phyloP scores from a whole-genome alignment of 306 rosid genomes.

The Prunus mongolica region DNA sequence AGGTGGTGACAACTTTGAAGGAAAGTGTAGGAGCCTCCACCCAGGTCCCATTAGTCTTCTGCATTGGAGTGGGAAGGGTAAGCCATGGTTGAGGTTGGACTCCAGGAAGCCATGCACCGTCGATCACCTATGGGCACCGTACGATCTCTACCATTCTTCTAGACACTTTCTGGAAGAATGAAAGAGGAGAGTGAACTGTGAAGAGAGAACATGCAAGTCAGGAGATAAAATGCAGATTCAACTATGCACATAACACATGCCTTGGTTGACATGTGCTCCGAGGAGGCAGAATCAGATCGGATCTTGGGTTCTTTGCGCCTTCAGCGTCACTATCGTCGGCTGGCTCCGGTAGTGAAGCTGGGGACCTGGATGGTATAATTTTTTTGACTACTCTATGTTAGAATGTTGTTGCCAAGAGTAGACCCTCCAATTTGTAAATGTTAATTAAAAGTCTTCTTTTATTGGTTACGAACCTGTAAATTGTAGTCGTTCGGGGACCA shows the following conservation, averaged over 20 bases:
- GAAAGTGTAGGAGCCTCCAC: constrained; percentile 52
- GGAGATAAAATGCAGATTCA: background rate
- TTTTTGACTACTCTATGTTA: background rate
- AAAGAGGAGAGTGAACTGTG: background rate
- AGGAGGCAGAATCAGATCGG: background rate
- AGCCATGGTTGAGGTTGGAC: constrained; percentile 71
- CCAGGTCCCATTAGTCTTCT: constrained; percentile 67
- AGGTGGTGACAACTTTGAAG: constrained; percentile 70
- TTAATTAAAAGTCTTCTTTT: background rate
- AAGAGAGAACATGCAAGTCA: background rate
- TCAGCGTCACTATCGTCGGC: background rate
- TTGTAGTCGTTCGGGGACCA: background rate
- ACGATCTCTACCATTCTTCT: constrained; percentile 57
- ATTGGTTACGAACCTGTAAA: background rate
- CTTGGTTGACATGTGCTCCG: background rate
- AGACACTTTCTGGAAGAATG: constrained; percentile 51
- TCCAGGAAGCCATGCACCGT: constrained; percentile 58
- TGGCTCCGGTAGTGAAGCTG: background rate
- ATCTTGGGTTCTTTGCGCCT: background rate
- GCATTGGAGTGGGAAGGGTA: constrained; percentile 84
- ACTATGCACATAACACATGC: background rate
- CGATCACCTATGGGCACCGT: constrained; percentile 62
- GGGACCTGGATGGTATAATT: background rate
- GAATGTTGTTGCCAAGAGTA: background rate
- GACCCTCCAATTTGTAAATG: background rate